Percentiles rank a stretch among this genome's conserved stretches.
These are phyloP conservation scores for Fraxinus platypoda DNA, from an alignment of 305 asterid species.

Conservation along the genomic window DNA sequence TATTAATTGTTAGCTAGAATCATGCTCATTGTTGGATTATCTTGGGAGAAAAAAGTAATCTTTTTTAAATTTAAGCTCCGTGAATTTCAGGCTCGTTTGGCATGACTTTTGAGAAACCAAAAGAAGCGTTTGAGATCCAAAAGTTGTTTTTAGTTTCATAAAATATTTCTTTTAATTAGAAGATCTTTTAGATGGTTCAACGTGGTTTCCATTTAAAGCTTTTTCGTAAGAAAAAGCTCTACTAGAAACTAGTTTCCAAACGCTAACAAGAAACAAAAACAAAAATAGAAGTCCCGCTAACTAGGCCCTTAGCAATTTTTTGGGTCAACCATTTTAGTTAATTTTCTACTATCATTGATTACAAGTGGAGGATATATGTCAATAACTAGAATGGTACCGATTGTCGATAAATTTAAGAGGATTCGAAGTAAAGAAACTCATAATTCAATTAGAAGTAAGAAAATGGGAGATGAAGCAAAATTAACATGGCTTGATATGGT, in stretches of 20 bases:
- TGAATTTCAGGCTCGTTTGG: background rate
- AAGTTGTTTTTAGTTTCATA: background rate
- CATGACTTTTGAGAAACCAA: background rate
- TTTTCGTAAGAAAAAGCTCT: no score
- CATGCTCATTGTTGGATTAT: constrained; percentile 1
- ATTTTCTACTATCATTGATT: background rate
- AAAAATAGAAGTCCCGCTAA: background rate
- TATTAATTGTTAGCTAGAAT: constrained; percentile 25
- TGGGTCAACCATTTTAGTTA: background rate
- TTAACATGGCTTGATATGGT: background rate
- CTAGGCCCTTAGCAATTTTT: background rate
- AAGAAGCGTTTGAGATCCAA: background rate
- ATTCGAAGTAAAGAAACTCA: background rate
- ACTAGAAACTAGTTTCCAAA: no score
- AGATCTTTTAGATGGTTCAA: no score
- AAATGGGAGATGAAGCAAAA: background rate
- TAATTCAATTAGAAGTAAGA: background rate
- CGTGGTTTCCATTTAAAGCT: no score
- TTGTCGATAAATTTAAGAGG: background rate
- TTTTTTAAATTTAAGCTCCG: background rate
- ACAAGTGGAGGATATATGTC: background rate
- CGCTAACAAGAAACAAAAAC: background rate
- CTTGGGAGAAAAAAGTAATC: background rate
- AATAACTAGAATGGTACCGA: background rate
- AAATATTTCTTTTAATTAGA: no score